Percentiles rank a stretch among this genome's conserved stretches.
These are phyloP conservation scores for Larix kaempferi DNA, from an alignment of 75 land plant genomes.

Conservation along the genomic window DNA sequence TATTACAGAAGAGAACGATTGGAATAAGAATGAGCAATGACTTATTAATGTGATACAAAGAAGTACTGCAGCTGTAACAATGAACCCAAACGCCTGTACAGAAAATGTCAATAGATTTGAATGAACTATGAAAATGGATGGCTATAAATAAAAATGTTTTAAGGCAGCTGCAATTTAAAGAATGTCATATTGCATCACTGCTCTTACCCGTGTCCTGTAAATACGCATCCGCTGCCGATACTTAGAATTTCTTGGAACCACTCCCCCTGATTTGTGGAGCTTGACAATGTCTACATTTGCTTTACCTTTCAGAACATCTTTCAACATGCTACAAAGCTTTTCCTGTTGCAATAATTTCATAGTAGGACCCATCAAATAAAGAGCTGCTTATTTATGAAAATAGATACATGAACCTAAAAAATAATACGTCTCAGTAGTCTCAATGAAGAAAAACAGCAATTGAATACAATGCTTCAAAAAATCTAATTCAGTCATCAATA, in stretches of 20 bases:
- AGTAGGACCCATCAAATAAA: neutral
- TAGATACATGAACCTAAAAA: neutral
- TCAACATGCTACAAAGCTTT: conserved; percentile 89
- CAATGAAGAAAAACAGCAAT: neutral
- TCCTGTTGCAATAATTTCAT: conserved; percentile 40
- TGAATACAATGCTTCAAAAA: neutral
- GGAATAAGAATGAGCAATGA: neutral
- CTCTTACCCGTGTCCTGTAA: conserved; percentile 70
- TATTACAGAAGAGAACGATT: neutral
- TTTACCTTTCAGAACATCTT: conserved; percentile 64
- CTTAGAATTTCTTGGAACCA: conserved; percentile 80
- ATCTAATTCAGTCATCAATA: neutral
- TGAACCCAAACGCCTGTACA: neutral
- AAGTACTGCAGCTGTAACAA: neutral
- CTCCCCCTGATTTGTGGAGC: conserved; percentile 98
- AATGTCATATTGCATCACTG: neutral
- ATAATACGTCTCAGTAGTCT: neutral
- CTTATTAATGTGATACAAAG: neutral
- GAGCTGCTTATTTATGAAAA: neutral
- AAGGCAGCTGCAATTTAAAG: neutral
- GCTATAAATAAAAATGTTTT: neutral
- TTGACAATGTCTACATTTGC: conserved; percentile 93
- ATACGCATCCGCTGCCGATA: conserved; percentile 68
- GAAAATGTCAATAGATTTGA: neutral
- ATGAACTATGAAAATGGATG: conserved; percentile 3